phyloP scores from a whole-genome alignment of 495 filamentous ascomycete genomes.

The Penicillium egyptiacum region DNA sequence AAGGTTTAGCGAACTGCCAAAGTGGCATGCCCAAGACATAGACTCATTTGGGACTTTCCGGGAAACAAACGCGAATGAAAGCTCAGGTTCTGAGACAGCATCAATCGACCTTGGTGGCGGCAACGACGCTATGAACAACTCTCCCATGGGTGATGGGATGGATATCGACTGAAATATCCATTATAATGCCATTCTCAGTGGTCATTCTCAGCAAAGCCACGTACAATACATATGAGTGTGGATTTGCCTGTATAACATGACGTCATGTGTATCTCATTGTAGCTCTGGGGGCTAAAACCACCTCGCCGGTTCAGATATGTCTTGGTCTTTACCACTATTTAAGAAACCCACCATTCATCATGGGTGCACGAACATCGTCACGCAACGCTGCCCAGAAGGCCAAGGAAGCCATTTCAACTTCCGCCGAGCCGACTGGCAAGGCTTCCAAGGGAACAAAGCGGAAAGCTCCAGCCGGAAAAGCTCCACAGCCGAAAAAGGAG shows the following conservation, averaged over 20 bases:
- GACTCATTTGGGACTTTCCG: conserved; percentile 18
- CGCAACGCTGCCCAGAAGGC: conserved; percentile 48
- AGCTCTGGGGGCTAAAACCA: not conserved
- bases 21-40: conserved; percentile 8
- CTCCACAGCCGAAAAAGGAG: conserved; percentile 32
- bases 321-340: not conserved
- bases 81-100: conserved; percentile 24
- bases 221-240: not conserved
- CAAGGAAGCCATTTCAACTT: conserved; percentile 41
- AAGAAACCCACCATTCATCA: conserved; percentile 10
- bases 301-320: not conserved
- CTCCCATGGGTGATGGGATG: conserved; percentile 27
- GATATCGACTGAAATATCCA: conserved; percentile 32
- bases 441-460: conserved; percentile 36
- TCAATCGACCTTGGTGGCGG: conserved; percentile 22
- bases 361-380: conserved; percentile 43
- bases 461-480: conserved; percentile 31
- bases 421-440: conserved; percentile 27
- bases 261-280: conserved; percentile 28
- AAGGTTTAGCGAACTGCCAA: conserved; percentile 22
- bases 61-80: conserved; percentile 21
- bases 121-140: conserved; percentile 14
- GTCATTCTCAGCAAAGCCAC: not conserved
- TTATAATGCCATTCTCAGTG: not conserved
- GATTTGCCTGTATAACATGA: conserved; percentile 15